Conservation (phyloP, 768 basidiomycete species). For the Strobilomyces echinocephalus region DNA sequence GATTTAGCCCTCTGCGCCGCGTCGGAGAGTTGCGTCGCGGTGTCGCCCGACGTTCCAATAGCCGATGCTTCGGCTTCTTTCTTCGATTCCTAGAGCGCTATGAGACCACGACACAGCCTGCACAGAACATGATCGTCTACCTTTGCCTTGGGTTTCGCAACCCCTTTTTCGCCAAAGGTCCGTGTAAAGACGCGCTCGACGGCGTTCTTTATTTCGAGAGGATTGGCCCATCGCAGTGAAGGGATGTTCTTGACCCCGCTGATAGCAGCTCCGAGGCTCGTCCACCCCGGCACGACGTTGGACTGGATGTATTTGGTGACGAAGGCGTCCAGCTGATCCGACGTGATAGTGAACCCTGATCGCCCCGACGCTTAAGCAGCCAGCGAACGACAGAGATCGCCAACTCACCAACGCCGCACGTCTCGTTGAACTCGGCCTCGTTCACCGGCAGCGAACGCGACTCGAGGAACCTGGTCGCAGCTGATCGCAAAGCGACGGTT, state of each 20-base stretch:
- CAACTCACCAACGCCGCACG: slow-evolving; percentile 82
- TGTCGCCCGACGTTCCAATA: slow-evolving; percentile 6
- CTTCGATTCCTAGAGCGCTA: slow-evolving; percentile 42
- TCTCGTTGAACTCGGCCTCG: slow-evolving; percentile 63
- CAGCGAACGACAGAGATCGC: not conserved
- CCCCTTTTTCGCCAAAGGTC: slow-evolving; percentile 69
- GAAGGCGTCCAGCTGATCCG: slow-evolving; percentile 53
- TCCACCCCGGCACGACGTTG: slow-evolving; percentile 65
- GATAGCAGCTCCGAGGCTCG: slow-evolving; percentile 62
- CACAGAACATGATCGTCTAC: slow-evolving; percentile 31
- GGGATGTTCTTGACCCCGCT: slow-evolving; percentile 57
- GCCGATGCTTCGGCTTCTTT: slow-evolving; percentile 32
- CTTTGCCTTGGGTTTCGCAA: slow-evolving; percentile 62
- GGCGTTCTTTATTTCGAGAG: slow-evolving; percentile 78
- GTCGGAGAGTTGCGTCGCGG: slow-evolving; percentile 32
- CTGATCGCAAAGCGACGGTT: slow-evolving; percentile 5
- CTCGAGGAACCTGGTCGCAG: slow-evolving; percentile 70
- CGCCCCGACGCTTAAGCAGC: slow-evolving; percentile 1
- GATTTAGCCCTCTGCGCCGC: slow-evolving; percentile 32
- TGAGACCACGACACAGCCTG: not conserved
- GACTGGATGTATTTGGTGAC: slow-evolving; percentile 56
- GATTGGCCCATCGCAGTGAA: slow-evolving; percentile 74
- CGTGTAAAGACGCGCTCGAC: slow-evolving; percentile 66
- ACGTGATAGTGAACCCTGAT: slow-evolving; percentile 73
- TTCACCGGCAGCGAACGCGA: slow-evolving; percentile 56